phyloP scores from a whole-genome alignment of 2,329 filamentous ascomycete species.

The Endocalyx cinctus region DNA sequence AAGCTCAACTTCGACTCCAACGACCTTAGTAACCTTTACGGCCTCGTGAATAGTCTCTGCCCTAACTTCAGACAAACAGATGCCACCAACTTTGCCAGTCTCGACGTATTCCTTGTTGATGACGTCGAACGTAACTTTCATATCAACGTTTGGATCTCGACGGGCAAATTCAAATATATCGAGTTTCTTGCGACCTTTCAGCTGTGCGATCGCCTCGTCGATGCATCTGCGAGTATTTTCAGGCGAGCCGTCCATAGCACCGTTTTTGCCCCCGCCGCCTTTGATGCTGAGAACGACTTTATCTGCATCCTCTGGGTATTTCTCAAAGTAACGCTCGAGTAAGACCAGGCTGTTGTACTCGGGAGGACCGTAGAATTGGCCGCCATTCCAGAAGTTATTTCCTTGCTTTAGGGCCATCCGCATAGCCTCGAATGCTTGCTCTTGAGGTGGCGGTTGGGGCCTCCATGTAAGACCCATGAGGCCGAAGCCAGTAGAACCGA shows the following conservation, averaged over 20 bases:
- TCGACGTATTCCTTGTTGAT: slow-evolving; percentile 33
- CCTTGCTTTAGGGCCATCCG: slow-evolving; percentile 37
- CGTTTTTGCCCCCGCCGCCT: slow-evolving; percentile 37
- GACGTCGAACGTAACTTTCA: slow-evolving; percentile 29
- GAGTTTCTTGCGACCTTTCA: slow-evolving; percentile 43
- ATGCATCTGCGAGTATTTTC: slow-evolving; percentile 44
- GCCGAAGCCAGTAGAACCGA: slow-evolving; percentile 21
- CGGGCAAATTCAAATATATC: slow-evolving; percentile 52
- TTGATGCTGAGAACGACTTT: slow-evolving; percentile 55
- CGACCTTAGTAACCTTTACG: slow-evolving; percentile 29
- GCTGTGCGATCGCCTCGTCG: slow-evolving; percentile 39
- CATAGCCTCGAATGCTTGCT: slow-evolving; percentile 42
- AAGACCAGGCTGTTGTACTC: slow-evolving; percentile 48
- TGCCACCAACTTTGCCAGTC: slow-evolving; percentile 35
- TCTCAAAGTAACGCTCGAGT: slow-evolving; percentile 50
- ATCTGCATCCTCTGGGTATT: slow-evolving; percentile 51
- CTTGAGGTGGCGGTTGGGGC: slow-evolving; percentile 24
- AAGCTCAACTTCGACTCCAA: slow-evolving; percentile 35
- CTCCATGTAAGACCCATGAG: slow-evolving; percentile 29
- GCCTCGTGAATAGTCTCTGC: slow-evolving; percentile 34
- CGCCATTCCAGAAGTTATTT: slow-evolving; percentile 48
- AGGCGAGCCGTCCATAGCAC: slow-evolving; percentile 39
- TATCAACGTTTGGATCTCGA: slow-evolving; percentile 37
- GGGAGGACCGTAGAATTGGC: slow-evolving; percentile 50
- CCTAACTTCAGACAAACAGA: slow-evolving; percentile 35